Conservation (phyloP, 371 early-diverging fungal species). For the Rhizopus arrhizus region DNA sequence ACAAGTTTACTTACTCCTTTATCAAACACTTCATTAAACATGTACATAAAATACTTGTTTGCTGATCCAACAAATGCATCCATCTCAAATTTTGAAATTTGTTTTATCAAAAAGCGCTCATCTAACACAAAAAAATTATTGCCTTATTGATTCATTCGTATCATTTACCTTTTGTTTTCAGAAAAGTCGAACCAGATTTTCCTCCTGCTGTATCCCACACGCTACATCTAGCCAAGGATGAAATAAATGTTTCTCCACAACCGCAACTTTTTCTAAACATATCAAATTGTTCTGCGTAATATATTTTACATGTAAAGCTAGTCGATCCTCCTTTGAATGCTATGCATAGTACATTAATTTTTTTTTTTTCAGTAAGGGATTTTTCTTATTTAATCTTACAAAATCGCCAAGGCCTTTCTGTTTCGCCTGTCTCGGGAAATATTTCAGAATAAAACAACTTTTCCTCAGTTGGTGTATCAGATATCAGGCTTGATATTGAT, state of each 20-base stretch:
- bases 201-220: slow-evolving; percentile 87
- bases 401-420: slow-evolving; percentile 30
- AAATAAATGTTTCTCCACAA: slow-evolving; percentile 81
- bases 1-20: slow-evolving; percentile 50
- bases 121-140: slow-evolving; percentile 49
- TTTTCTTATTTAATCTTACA: slow-evolving; percentile 10
- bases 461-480: slow-evolving; percentile 4
- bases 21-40: slow-evolving; percentile 81
- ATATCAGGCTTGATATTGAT: not conserved
- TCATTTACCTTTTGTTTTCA: slow-evolving; percentile 74
- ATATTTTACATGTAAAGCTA: slow-evolving; percentile 83
- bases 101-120: slow-evolving; percentile 90
- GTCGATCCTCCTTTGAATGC: slow-evolving; percentile 78
- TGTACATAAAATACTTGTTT: slow-evolving; percentile 88
- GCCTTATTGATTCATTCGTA: not conserved
- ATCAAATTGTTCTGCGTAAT: slow-evolving; percentile 93
- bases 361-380: too few relatives aligned
- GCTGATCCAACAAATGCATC: slow-evolving; percentile 92
- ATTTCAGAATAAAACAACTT: slow-evolving; percentile 26
- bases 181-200: slow-evolving; percentile 85
- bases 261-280: slow-evolving; percentile 82
- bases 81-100: slow-evolving; percentile 83
- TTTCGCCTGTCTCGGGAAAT: slow-evolving; percentile 34
- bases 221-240: slow-evolving; percentile 83
- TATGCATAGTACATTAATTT: not conserved